A percentile compares a stretch with the other conserved stretches of the same genome.
These are phyloP conservation scores for Globisporangium apiculatum DNA, from an alignment of 352 stramenopile species.

Conservation along the genomic window DNA sequence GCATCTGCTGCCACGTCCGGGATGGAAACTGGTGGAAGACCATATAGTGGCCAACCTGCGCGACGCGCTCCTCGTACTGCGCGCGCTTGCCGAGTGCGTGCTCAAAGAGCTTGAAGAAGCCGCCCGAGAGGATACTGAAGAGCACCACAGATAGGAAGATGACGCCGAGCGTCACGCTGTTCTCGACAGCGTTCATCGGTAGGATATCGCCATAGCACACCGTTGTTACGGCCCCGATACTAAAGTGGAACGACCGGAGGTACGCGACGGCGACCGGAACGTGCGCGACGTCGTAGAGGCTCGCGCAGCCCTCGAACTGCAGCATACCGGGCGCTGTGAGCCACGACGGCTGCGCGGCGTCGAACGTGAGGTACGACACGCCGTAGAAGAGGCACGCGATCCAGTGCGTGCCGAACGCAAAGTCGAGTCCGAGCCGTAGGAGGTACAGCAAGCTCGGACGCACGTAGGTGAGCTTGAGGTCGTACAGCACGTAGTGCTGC, in stretches of 20 bases:
- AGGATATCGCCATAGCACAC: constrained; percentile 69
- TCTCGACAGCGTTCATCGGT: constrained; percentile 58
- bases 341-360: constrained; percentile 30
- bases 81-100: constrained; percentile 58
- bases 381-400: constrained; percentile 48
- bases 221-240: constrained; percentile 69
- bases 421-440: constrained; percentile 38
- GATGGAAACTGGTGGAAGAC: constrained; percentile 51
- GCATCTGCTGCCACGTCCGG: constrained; percentile 61
- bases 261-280: constrained; percentile 35
- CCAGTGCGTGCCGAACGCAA: constrained; percentile 45
- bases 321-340: constrained; percentile 57
- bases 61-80: constrained; percentile 57
- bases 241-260: constrained; percentile 54
- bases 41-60: constrained; percentile 51
- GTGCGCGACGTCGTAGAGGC: constrained; percentile 21
- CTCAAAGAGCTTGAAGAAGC: constrained; percentile 66
- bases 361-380: constrained; percentile 39
- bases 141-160: constrained; percentile 60
- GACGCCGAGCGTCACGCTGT: constrained; percentile 34
- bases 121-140: constrained; percentile 72
- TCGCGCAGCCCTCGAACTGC: constrained; percentile 24
- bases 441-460: constrained; percentile 26
- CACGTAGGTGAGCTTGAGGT: constrained; percentile 23
- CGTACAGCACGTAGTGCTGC: constrained; percentile 50